These are phyloP conservation scores for Yamadazyma spencermartinsiae DNA, from an alignment of 1,139 yeast genomes.

Conservation along the genomic window DNA sequence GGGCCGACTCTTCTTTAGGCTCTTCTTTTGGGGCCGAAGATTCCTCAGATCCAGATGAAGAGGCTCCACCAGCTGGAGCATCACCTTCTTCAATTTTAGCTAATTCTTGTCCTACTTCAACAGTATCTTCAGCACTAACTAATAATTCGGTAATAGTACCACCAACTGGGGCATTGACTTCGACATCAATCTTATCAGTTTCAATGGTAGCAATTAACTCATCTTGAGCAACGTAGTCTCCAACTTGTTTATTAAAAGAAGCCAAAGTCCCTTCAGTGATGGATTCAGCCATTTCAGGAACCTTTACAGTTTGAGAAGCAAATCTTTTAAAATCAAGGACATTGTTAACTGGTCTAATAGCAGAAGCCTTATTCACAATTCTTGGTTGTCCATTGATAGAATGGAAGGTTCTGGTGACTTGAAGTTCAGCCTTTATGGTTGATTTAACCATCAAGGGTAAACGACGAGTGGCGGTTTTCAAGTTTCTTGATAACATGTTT, in stretches of 20 bases:
- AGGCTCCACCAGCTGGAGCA: conserved; percentile 68
- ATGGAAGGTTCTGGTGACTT: conserved; percentile 18
- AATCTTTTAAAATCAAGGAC: conserved; percentile 31
- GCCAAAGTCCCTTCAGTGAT: conserved; percentile 95
- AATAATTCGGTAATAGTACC: conserved; percentile 88
- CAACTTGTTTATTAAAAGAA: conserved; percentile 76
- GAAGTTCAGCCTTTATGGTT: conserved; percentile 13
- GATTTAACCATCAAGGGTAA: conserved; percentile 17
- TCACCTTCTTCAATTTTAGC: conserved; percentile 89
- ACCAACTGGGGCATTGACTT: conserved; percentile 90
- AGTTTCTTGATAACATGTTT: conserved; percentile 26
- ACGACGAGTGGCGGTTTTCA: conserved; percentile 20
- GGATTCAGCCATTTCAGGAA: conserved; percentile 99
- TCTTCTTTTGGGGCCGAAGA: conserved; percentile 22
- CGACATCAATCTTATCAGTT: conserved; percentile 97
- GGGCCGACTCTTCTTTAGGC: too few species aligned
- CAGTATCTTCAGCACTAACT: conserved; percentile 88
- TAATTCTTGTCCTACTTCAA: conserved; percentile 93
- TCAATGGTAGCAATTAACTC: conserved; percentile 96
- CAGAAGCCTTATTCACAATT: conserved; percentile 4
- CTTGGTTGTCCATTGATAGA: conserved; percentile 6
- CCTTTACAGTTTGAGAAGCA: conserved; percentile 65
- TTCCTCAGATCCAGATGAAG: conserved; percentile 28
- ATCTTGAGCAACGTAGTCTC: conserved; percentile 85
- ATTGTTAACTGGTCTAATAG: conserved; percentile 2